Evolutionary conservation across 2,329 filamentous ascomycete species (phyloP), one percentile per base, ranked within the genome.

Genomic region (Talaromyces sp.): DNA sequence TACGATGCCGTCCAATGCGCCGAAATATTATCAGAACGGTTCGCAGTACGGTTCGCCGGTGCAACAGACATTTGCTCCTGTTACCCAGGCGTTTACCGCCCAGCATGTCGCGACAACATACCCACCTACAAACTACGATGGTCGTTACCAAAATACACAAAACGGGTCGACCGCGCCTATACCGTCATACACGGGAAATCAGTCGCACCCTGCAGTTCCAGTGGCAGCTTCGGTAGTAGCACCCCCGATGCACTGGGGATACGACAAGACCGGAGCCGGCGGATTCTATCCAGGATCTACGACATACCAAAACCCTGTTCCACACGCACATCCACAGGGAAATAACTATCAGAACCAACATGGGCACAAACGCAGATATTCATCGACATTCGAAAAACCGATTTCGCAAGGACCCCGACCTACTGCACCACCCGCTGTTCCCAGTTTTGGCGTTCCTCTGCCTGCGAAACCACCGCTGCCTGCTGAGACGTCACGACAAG

Each of bases 211-310:
- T 5, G 17, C 63, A 45, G 47, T 59, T 4, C 64, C 65, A 36
- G 38, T 29, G 5, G 56, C 22, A 19, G 13, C 64, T 34, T 71
- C 75, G 66, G 77, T 82, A 70, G 84, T 83, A 85, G 86, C 82
- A 0, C 83, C 83, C 38, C 83, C 83, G 1, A 83, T 86, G 68
- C 81, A 81, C 64, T 84, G 85, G 78, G 83, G 83, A 3, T 85
- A 84, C 74, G 84, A 86, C 58, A 77, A 76, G 61, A 79, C 84
- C 65, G 77, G 80, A 58, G 77, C 82, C 58, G 78, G 83, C 71
- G 80, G 81, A 76, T 78, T 80, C 75, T 80, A 80, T 75, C 71
- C 75, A 66, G 69, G 71, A 53, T 72, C 71, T 71, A 75, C 77
- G 66, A 75, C 69, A 67, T 68, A 70, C 13, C 59, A 61, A 53